Percentiles rank a stretch among this genome's conserved stretches.
Conservation (phyloP, 345 rosid species). For the Streptanthus diversifolius region DNA sequence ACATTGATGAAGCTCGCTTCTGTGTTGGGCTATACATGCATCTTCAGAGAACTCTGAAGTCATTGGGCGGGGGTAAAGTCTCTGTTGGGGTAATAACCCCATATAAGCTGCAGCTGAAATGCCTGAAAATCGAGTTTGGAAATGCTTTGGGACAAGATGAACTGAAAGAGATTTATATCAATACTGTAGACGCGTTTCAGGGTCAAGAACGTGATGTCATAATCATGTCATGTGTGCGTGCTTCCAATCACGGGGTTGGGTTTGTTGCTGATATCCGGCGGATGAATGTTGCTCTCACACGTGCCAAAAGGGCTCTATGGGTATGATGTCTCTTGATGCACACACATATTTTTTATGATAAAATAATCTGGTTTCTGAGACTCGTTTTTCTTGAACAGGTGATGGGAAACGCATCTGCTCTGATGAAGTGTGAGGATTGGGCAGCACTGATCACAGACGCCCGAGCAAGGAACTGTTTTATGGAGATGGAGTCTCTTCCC, state of each 20-base stretch:
- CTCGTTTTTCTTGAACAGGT: conserved; percentile 50
- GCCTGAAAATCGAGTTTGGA: conserved; percentile 85
- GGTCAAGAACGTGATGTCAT: conserved; percentile 99
- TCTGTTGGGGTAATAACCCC: conserved; percentile 95
- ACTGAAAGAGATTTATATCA: conserved; percentile 89
- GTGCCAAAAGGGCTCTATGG: conserved; percentile 96
- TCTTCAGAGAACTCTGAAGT: conserved; percentile 74
- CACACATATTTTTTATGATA: background rate
- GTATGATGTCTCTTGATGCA: conserved; percentile 42
- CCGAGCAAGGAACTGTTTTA: conserved; percentile 78
- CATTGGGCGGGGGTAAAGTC: conserved; percentile 61
- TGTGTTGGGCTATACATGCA: conserved; percentile 88
- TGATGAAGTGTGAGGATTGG: conserved; percentile 89
- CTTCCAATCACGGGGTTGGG: conserved; percentile 92
- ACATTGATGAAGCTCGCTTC: conserved; percentile 85
- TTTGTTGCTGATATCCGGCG: conserved; percentile 95
- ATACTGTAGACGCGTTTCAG: conserved; percentile 98
- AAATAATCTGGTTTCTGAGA: background rate
- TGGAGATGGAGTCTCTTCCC: conserved; percentile 91
- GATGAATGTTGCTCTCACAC: conserved; percentile 99
- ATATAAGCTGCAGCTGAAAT: conserved; percentile 93
- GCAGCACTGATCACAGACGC: conserved; percentile 86
- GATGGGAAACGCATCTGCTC: conserved; percentile 90
- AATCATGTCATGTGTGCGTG: conserved; percentile 99
- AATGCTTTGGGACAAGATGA: conserved; percentile 77